These are phyloP conservation scores for Combretum micranthum DNA, from an alignment of 345 rosid genomes.

Conservation along the genomic window DNA sequence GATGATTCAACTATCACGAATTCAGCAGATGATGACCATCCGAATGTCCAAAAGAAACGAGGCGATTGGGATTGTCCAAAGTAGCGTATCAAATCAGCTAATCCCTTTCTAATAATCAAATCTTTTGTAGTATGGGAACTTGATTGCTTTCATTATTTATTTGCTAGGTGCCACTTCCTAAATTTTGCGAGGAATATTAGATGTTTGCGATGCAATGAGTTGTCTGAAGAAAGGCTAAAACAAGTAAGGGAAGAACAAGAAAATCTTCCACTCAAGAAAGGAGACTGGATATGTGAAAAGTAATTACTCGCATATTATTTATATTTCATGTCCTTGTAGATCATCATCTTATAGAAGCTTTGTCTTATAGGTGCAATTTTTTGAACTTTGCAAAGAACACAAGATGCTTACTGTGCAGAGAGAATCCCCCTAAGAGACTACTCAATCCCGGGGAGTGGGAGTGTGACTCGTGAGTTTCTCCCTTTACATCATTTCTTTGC, in stretches of 20 bases:
- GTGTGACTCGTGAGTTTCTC: constrained; percentile 73
- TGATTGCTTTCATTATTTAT: constrained; percentile 1
- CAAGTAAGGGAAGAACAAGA: constrained; percentile 55
- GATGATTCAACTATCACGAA: constrained; percentile 4
- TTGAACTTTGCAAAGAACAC: constrained; percentile 81
- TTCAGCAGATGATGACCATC: constrained; percentile 16
- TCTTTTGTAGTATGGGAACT: not conserved
- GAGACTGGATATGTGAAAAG: constrained; percentile 87
- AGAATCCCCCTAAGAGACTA: constrained; percentile 62
- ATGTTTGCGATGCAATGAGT: constrained; percentile 58
- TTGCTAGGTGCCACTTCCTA: constrained; percentile 65
- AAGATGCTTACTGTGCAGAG: constrained; percentile 67
- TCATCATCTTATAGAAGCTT: constrained; percentile 10
- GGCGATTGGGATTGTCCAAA: constrained; percentile 84
- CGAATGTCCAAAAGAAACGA: constrained; percentile 40
- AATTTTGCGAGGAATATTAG: constrained; percentile 79
- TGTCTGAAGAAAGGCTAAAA: constrained; percentile 54
- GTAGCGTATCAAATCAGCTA: constrained; percentile 28
- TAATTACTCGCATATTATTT: constrained; percentile 17
- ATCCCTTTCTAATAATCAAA: not conserved
- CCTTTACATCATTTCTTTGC: not conserved
- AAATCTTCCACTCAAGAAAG: constrained; percentile 79
- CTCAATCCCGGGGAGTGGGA: constrained; percentile 97
- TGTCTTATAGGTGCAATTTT: constrained; percentile 64
- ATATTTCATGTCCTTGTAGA: not conserved